Base-by-base conservation (phyloP, 495 filamentous ascomycete genomes). In the Xylaria scruposa region DNA sequence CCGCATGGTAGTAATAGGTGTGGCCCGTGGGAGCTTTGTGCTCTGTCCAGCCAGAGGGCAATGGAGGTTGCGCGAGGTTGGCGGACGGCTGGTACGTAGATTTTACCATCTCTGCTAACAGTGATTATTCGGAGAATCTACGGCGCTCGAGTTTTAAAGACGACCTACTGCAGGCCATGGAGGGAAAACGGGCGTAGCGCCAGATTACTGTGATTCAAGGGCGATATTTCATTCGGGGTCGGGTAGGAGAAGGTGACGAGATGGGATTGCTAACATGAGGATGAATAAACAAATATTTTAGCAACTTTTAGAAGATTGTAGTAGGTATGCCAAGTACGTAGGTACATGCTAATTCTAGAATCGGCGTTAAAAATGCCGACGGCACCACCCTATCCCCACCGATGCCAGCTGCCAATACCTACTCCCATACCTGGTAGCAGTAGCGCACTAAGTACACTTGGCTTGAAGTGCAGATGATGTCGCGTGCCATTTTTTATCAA, bases 21-120 rank as follows among this genome's bases (percentile, higher is more conserved):
- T 97, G 94, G 7, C 95, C 94, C 69, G 92, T 91, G 19, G 94
- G 94, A 70, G 95, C 93, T 84, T 92, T 94, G 81, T 98, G 94
- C 81, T 97, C 93, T 33, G 93, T 93, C 95, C 95, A 98, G 29
- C 93, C 95, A 29, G 90, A 86, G 9, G 91, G 90, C 4, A 97
- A 83, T 21, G 92, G 90, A 61, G 85, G 84, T n/a, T 73, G 76
- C n/a, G 71, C 72, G 24, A 33, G 29, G 46, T 75, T 77, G 40
- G 78, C 64, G 19, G 81, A 82, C 13, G 86, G 85, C 67, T 86
- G 87, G 78, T 91, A 86, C 8, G 90, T 92, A 0, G 90, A 91
- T 64, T 90, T 91, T 61, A 92, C 75, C 90, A 91, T 91, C 24
- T 64, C 62, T 4, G 56, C 51, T 24, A 31, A 40, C 10, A 33